These are phyloP conservation scores for Colletotrichum chlorophyti DNA, from an alignment of 2,329 filamentous ascomycete genomes.

Conservation along the genomic window DNA sequence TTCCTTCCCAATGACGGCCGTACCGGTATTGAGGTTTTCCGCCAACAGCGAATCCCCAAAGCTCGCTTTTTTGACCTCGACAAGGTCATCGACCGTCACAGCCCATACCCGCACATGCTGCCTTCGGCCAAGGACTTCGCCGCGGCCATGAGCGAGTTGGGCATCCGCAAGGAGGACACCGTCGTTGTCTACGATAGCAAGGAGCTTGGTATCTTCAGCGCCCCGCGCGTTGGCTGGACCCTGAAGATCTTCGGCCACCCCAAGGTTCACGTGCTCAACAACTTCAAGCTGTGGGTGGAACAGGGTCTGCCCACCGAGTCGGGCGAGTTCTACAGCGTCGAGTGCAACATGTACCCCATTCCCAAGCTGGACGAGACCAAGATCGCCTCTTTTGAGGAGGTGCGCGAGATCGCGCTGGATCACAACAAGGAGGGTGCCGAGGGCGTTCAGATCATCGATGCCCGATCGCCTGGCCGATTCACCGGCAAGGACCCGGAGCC, in stretches of 20 bases:
- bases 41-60: slow-evolving; percentile 82
- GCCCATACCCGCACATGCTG: slow-evolving; percentile 96
- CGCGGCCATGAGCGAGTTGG: slow-evolving; percentile 85
- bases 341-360: slow-evolving; percentile 70
- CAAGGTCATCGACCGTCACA: slow-evolving; percentile 84
- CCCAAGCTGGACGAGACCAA: slow-evolving; percentile 66
- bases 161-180: slow-evolving; percentile 85
- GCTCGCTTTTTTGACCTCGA: slow-evolving; percentile 97
- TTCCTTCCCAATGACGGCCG: slow-evolving; percentile 93
- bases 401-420: slow-evolving; percentile 78
- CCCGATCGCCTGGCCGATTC: slow-evolving; percentile 80
- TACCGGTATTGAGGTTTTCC: slow-evolving; percentile 81
- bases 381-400: slow-evolving; percentile 82
- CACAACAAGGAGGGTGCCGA: slow-evolving; percentile 83
- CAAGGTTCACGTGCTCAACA: slow-evolving; percentile 90
- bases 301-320: slow-evolving; percentile 82
- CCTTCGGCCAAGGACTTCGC: slow-evolving; percentile 83
- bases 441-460: slow-evolving; percentile 88
- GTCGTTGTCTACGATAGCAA: slow-evolving; percentile 94
- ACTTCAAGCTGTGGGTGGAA: slow-evolving; percentile 93
- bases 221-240: slow-evolving; percentile 93
- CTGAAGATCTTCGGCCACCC: slow-evolving; percentile 88
- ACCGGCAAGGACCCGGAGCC: slow-evolving; percentile 86
- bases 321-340: slow-evolving; percentile 74
- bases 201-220: slow-evolving; percentile 92